Percentiles rank a stretch among this genome's conserved stretches.
phyloP scores from a whole-genome alignment of 306 rosid genomes.

The Sophora flavescens region DNA sequence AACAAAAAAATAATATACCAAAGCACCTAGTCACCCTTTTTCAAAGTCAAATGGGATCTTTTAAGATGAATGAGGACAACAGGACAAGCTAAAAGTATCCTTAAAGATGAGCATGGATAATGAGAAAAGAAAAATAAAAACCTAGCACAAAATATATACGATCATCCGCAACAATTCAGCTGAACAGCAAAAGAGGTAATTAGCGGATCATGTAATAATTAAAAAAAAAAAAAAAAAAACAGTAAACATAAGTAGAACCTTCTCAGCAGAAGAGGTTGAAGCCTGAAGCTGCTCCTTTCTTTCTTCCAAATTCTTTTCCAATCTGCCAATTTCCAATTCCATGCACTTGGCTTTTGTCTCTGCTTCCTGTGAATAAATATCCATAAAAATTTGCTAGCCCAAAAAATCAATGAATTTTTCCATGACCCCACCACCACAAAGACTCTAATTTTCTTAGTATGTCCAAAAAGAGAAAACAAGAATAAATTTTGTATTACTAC shows the following conservation, averaged over 20 bases:
- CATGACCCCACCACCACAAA: conserved; percentile 57
- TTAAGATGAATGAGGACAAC: conserved; percentile 23
- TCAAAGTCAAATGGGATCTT: conserved; percentile 34
- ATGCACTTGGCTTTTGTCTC: conserved; percentile 82
- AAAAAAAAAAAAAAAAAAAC: conserved; percentile 14
- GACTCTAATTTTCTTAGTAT: conserved; percentile 39
- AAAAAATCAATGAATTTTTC: conserved; percentile 30
- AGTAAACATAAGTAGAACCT: conserved; percentile 60
- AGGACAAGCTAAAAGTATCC: conserved; percentile 4
- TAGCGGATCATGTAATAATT: conserved; percentile 27
- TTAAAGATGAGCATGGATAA: conserved; percentile 36
- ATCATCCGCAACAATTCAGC: conserved; percentile 36
- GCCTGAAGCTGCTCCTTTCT: conserved; percentile 74
- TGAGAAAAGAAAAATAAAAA: conserved; percentile 21
- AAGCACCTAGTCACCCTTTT: conserved; percentile 30
- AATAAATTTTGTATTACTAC: conserved; percentile 16
- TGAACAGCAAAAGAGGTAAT: conserved; percentile 37
- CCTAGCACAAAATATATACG: conserved; percentile 23
- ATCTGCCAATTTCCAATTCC: conserved; percentile 72
- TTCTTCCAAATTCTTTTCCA: conserved; percentile 76
- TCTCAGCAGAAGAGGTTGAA: conserved; percentile 72
- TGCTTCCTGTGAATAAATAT: conserved; percentile 68
- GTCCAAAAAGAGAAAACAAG: conserved; percentile 33
- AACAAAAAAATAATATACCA: conserved; percentile 9
- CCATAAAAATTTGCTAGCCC: conserved; percentile 35